These are phyloP conservation scores for Nakazawaea peltata DNA, from an alignment of 805 yeast genomes.

Conservation along the genomic window DNA sequence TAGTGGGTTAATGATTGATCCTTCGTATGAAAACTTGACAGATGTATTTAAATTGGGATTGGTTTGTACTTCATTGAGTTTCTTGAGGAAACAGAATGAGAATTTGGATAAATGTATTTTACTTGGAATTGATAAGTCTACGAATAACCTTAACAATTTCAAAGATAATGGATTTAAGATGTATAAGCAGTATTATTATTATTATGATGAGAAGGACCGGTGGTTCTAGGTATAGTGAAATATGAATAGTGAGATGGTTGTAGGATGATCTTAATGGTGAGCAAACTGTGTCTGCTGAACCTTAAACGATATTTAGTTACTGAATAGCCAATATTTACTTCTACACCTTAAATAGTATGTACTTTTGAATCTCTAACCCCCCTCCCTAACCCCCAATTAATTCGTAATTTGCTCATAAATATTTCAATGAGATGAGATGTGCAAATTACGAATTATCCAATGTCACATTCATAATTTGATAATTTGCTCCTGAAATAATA, in stretches of 20 bases:
- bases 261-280: too few relatives aligned
- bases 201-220: conserved; percentile 15
- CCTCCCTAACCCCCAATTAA: too few relatives aligned
- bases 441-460: too few relatives aligned
- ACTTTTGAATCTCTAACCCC: too few relatives aligned
- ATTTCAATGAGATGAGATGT: too few relatives aligned
- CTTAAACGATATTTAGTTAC: too few relatives aligned
- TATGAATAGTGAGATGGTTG: not conserved
- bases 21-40: conserved; percentile 41
- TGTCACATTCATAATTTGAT: too few relatives aligned
- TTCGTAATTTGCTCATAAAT: too few relatives aligned
- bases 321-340: too few relatives aligned
- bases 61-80: conserved; percentile 47
- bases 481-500: too few relatives aligned
- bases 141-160: conserved; percentile 11
- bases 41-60: conserved; percentile 50
- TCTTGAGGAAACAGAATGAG: conserved; percentile 26
- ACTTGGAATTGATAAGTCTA: conserved; percentile 8
- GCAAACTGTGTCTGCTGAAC: too few relatives aligned
- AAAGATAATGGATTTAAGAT: conserved; percentile 18
- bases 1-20: conserved; percentile 45
- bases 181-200: conserved; percentile 15
- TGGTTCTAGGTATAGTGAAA: conserved; percentile 1
- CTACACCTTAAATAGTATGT: too few relatives aligned
- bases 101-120: conserved; percentile 11